Evolutionary conservation across 495 filamentous ascomycete genomes (phyloP).

Genomic region (Penicillium odoratum): DNA sequence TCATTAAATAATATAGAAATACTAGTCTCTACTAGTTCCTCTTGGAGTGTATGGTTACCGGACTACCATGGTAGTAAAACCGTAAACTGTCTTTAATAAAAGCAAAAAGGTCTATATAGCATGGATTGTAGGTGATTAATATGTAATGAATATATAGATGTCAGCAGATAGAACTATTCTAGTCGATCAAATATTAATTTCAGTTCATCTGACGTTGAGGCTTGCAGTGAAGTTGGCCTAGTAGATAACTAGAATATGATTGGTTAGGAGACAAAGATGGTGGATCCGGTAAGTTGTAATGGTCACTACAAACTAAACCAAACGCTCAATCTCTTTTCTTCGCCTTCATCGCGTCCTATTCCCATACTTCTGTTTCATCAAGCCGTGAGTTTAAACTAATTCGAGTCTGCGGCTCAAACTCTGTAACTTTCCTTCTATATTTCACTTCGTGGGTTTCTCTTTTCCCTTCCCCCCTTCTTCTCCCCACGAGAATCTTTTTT

Average conservation of each 20-base stretch:
- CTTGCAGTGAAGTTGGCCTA: constrained; percentile 13
- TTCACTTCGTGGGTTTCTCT: not conserved
- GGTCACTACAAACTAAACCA: constrained; percentile 33
- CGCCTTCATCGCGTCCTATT: constrained; percentile 3
- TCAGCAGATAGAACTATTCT: not conserved
- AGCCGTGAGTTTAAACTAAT: constrained; percentile 6
- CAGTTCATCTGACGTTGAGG: constrained; percentile 2
- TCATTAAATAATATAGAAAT: too few species aligned
- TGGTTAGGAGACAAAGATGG: constrained; percentile 9
- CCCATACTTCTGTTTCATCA: constrained; percentile 13
- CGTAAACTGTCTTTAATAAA: too few species aligned
- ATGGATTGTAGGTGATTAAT: too few species aligned
- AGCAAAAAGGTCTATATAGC: too few species aligned
- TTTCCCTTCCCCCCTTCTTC: not conserved
- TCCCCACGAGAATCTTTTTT: constrained; percentile 11
- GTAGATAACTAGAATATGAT: constrained; percentile 23
- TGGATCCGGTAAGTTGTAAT: constrained; percentile 22
- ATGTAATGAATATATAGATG: too few species aligned
- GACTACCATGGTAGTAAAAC: too few species aligned
- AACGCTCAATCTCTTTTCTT: constrained; percentile 16
- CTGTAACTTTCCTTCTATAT: constrained; percentile 4
- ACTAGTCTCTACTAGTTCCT: too few species aligned
- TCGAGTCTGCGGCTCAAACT: constrained; percentile 8
- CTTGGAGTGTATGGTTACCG: too few species aligned
- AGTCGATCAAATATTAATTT: not conserved